Evolutionary conservation across 164 flowering plant species (phyloP).

Genomic region (Vitis cinerea): DNA sequence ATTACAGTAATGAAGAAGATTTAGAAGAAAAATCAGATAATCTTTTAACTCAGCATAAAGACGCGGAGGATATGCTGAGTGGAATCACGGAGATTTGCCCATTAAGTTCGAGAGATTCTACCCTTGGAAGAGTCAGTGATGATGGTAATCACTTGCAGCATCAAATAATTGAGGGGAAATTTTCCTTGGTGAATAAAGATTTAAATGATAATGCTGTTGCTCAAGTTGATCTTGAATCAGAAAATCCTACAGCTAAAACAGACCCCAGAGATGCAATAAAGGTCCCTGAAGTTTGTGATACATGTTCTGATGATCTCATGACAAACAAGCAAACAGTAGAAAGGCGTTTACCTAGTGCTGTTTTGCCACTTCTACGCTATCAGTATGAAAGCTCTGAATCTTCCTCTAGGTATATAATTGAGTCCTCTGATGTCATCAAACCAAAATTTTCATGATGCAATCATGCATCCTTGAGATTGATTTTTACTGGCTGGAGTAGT

Average conservation of each 20-base stretch:
- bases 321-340: slow-evolving; percentile 47
- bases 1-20: slow-evolving; percentile 24
- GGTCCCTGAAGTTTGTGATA: slow-evolving; percentile 31
- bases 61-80: slow-evolving; percentile 25
- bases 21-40: slow-evolving; percentile 28
- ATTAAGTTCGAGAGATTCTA: slow-evolving; percentile 32
- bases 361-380: slow-evolving; percentile 60
- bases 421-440: slow-evolving; percentile 4
- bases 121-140: slow-evolving; percentile 26
- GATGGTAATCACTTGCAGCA: slow-evolving; percentile 26
- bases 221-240: slow-evolving; percentile 27
- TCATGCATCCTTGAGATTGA: background rate
- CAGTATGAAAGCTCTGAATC: slow-evolving; percentile 92
- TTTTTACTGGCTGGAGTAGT: too few species aligned
- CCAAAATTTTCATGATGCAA: background rate
- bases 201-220: slow-evolving; percentile 13
- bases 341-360: slow-evolving; percentile 54
- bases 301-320: slow-evolving; percentile 27
- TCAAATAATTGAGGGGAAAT: slow-evolving; percentile 33
- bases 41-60: slow-evolving; percentile 18
- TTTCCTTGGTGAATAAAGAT: slow-evolving; percentile 18
- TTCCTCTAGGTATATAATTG: slow-evolving; percentile 65
- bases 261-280: slow-evolving; percentile 31
- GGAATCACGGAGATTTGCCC: slow-evolving; percentile 30
- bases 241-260: slow-evolving; percentile 15